Evolutionary conservation across 768 basidiomycete genomes (phyloP).

Genomic region (Saitozyma podzolica): DNA sequence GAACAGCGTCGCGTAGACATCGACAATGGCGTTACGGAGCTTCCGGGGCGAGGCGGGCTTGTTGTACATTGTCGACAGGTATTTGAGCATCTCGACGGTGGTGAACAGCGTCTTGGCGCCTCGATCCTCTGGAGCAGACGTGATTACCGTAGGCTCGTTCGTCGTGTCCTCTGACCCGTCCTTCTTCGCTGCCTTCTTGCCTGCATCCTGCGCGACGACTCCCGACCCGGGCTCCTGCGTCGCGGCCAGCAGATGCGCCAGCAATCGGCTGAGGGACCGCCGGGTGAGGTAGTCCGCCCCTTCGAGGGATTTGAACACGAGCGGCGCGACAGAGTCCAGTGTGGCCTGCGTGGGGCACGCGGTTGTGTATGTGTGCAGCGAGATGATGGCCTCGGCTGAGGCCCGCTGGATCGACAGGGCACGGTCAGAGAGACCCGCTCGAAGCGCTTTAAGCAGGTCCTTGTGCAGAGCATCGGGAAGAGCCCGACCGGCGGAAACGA

Average conservation of each 20-base stretch:
- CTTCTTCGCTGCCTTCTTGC: conserved; percentile 60
- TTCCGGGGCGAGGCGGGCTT: conserved; percentile 67
- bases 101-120: conserved; percentile 68
- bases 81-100: conserved; percentile 75
- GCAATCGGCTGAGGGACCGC: conserved; percentile 73
- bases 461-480: conserved; percentile 73
- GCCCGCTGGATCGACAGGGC: conserved; percentile 81
- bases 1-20: conserved; percentile 79
- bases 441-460: conserved; percentile 83
- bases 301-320: conserved; percentile 76
- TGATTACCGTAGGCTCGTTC: conserved; percentile 61
- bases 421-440: conserved; percentile 73
- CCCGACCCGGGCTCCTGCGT: conserved; percentile 72
- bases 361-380: conserved; percentile 63
- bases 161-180: conserved; percentile 54
- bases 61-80: conserved; percentile 78
- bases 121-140: conserved; percentile 57
- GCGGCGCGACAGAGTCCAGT: conserved; percentile 69
- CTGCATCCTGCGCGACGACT: conserved; percentile 55
- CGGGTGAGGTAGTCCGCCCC: conserved; percentile 77
- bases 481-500: conserved; percentile 78
- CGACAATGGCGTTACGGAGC: conserved; percentile 79
- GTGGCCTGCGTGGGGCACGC: conserved; percentile 65
- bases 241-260: conserved; percentile 77
- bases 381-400: conserved; percentile 66